A percentile compares a stretch with the other conserved stretches of the same genome.
phyloP scores from a whole-genome alignment of 495 filamentous ascomycete species.

The Hyaloscypha finlandica region DNA sequence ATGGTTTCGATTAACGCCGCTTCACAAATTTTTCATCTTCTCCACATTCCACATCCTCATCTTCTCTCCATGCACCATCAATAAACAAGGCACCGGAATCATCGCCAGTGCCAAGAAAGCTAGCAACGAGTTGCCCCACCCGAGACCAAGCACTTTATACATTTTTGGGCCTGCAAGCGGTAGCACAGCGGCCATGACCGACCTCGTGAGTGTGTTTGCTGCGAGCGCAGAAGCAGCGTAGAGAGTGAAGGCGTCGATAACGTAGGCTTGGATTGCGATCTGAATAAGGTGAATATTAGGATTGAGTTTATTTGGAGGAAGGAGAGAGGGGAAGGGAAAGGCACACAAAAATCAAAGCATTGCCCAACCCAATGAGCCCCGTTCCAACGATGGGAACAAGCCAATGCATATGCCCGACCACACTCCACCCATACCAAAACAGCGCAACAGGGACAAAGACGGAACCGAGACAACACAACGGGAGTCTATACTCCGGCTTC shows the following conservation, averaged over 20 bases:
- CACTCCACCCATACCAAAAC: constrained; percentile 72
- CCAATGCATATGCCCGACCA: constrained; percentile 66
- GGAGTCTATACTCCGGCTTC: constrained; percentile 67
- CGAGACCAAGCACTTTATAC: neutral
- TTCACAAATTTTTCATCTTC: neutral
- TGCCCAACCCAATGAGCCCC: constrained; percentile 8
- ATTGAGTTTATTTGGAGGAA: neutral
- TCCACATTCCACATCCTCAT: constrained; percentile 9
- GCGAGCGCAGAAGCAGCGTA: constrained; percentile 2
- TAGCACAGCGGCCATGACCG: neutral
- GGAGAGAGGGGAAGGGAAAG: neutral
- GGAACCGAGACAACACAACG: constrained; percentile 60
- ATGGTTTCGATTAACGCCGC: too few relatives aligned
- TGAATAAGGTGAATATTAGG: neutral
- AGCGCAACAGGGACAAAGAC: constrained; percentile 66
- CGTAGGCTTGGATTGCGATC: constrained; percentile 3
- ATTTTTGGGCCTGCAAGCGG: neutral
- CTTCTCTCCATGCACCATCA: constrained; percentile 3
- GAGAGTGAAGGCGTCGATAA: neutral
- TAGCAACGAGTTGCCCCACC: constrained; percentile 1
- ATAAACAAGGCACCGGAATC: constrained; percentile 5
- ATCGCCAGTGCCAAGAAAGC: neutral
- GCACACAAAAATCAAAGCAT: constrained; percentile 3
- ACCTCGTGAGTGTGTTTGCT: neutral
- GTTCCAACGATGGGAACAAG: constrained; percentile 73